A percentile compares a stretch with the other conserved stretches of the same genome.
Evolutionary conservation across 768 basidiomycete species (phyloP).

Genomic region (Pleurotus platypus): DNA sequence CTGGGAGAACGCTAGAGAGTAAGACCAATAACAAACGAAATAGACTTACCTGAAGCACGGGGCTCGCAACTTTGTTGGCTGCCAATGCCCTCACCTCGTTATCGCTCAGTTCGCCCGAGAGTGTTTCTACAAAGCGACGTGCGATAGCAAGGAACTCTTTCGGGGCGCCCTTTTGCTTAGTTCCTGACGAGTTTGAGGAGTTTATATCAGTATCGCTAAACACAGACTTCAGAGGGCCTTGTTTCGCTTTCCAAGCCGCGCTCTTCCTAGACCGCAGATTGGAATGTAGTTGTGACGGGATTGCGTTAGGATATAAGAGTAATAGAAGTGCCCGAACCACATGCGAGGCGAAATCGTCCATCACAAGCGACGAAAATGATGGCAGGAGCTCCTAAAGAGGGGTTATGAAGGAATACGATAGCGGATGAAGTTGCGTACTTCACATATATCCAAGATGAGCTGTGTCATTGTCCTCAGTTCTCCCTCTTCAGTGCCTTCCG

Average conservation of each 20-base stretch:
- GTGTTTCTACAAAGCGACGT: slow-evolving; percentile 40
- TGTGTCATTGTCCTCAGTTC: slow-evolving; percentile 65
- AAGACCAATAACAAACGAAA: slow-evolving; percentile 7
- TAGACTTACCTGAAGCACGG: slow-evolving; percentile 60
- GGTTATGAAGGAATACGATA: not conserved
- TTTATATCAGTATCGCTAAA: slow-evolving; percentile 46
- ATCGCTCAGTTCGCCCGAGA: slow-evolving; percentile 51
- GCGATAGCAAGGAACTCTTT: slow-evolving; percentile 45
- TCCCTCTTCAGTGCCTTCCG: slow-evolving; percentile 51
- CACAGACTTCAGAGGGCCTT: slow-evolving; percentile 79
- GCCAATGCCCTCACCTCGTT: slow-evolving; percentile 80
- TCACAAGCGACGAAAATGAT: slow-evolving; percentile 58
- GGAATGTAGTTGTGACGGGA: slow-evolving; percentile 24
- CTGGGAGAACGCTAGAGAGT: slow-evolving; percentile 31
- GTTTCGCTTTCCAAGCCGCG: slow-evolving; percentile 74
- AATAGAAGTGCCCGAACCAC: slow-evolving; percentile 78
- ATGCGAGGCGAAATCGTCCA: slow-evolving; percentile 90
- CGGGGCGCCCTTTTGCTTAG: slow-evolving; percentile 29
- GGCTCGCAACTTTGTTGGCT: slow-evolving; percentile 73
- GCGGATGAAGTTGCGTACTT: slow-evolving; percentile 39
- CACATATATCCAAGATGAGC: slow-evolving; percentile 58
- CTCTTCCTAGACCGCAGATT: slow-evolving; percentile 82
- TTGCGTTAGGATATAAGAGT: slow-evolving; percentile 63
- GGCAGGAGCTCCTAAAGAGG: slow-evolving; percentile 64
- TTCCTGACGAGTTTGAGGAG: slow-evolving; percentile 18